Conservation (phyloP, 2,329 filamentous ascomycete genomes). For the Penicillium carneum region DNA sequence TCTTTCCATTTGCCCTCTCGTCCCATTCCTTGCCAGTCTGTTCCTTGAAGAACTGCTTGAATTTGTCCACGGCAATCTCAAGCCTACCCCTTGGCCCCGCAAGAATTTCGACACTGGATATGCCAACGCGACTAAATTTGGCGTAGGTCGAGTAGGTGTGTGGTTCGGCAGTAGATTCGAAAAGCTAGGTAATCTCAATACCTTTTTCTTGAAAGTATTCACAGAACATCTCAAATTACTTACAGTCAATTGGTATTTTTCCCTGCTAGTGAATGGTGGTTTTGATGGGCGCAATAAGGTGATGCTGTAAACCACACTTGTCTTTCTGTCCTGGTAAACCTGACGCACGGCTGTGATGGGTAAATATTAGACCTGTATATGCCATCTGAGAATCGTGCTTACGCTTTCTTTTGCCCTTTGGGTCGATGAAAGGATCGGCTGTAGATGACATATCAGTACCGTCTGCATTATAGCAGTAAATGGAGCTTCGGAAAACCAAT, state of each 20-base stretch:
- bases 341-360: slow-evolving; percentile 44
- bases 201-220: slow-evolving; percentile 1
- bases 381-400: neutral
- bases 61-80: slow-evolving; percentile 57
- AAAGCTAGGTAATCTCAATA: slow-evolving; percentile 61
- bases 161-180: slow-evolving; percentile 68
- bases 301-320: slow-evolving; percentile 70
- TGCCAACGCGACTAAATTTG: slow-evolving; percentile 52
- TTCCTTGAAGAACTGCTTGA: slow-evolving; percentile 64
- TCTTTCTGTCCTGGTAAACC: slow-evolving; percentile 66
- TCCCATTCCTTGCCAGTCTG: slow-evolving; percentile 68
- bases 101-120: slow-evolving; percentile 43
- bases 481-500: neutral
- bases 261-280: slow-evolving; percentile 58
- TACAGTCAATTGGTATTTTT: slow-evolving; percentile 68
- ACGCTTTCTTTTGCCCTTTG: slow-evolving; percentile 60
- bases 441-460: slow-evolving; percentile 18
- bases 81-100: slow-evolving; percentile 43
- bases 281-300: slow-evolving; percentile 62
- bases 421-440: slow-evolving; percentile 14
- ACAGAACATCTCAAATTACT: slow-evolving; percentile 37
- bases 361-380: neutral
- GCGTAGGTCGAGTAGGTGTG: slow-evolving; percentile 68
- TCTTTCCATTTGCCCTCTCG: slow-evolving; percentile 43
- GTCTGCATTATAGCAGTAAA: neutral